phyloP scores from a whole-genome alignment of 2,329 filamentous ascomycete species.

The Cladosporium austrohemisphaericum region DNA sequence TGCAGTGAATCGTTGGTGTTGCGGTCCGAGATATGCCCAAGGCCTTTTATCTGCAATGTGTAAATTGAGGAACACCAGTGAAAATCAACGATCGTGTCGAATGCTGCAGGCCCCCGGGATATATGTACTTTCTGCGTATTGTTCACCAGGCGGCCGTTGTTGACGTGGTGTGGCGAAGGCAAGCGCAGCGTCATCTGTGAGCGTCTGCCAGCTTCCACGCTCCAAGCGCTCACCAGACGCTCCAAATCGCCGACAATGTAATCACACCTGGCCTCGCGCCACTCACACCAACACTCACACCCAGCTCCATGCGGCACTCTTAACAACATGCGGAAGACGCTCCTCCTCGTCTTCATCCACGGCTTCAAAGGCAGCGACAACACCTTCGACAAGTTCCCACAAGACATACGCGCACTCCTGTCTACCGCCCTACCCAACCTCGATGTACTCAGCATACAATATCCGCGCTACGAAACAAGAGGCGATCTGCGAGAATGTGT shows the following conservation, averaged over 20 bases:
- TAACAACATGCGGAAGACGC: conserved; percentile 60
- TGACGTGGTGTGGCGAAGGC: conserved; percentile 12
- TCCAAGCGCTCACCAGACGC: not conserved
- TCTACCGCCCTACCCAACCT: conserved; percentile 65
- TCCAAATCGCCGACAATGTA: conserved; percentile 5
- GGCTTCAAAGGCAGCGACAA: conserved; percentile 83
- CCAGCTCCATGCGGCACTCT: not conserved
- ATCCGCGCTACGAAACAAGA: conserved; percentile 77
- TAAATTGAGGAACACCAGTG: too few relatives aligned
- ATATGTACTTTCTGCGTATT: conserved; percentile 2
- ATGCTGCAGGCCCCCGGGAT: not conserved
- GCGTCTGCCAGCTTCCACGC: conserved; percentile 10
- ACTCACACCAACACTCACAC: not conserved
- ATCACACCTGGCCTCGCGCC: not conserved
- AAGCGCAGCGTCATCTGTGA: conserved; percentile 1
- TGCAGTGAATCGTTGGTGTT: not conserved
- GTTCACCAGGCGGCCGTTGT: conserved; percentile 3
- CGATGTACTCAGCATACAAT: conserved; percentile 64
- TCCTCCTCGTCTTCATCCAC: conserved; percentile 80
- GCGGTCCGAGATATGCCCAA: not conserved
- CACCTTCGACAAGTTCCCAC: conserved; percentile 74
- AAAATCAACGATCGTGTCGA: too few relatives aligned
- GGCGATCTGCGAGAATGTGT: conserved; percentile 72
- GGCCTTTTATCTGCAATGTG: too few relatives aligned
- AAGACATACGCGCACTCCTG: conserved; percentile 63